These are phyloP conservation scores for Plasmodium sp. DNA, from an alignment of 169 alveolate genomes.

Conservation along the genomic window DNA sequence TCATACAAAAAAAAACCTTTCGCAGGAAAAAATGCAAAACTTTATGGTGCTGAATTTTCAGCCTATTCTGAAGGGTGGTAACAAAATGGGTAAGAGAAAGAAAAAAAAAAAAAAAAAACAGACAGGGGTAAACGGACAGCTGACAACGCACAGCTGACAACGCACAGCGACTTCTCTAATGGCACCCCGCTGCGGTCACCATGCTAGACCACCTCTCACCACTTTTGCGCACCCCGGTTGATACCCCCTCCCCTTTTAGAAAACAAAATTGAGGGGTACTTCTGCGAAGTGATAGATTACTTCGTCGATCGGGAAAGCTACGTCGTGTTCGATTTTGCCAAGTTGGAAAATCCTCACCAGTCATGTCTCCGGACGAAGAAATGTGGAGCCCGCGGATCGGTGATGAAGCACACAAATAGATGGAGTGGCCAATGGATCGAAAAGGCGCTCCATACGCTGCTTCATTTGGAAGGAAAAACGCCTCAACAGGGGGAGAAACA, in stretches of 20 bases:
- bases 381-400: conserved; percentile 68
- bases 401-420: conserved; percentile 5
- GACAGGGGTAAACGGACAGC: too few species aligned
- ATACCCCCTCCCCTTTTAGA: not conserved
- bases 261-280: conserved; percentile 33
- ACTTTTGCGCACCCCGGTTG: not conserved
- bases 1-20: not conserved
- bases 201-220: not conserved
- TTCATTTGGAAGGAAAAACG: not conserved
- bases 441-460: not conserved
- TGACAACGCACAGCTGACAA: not conserved
- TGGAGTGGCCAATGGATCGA: not conserved
- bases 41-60: conserved; percentile 66
- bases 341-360: conserved; percentile 37
- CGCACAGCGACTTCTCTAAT: not conserved
- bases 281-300: conserved; percentile 60
- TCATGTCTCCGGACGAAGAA: conserved; percentile 39
- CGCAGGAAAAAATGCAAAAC: conserved; percentile 44
- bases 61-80: conserved; percentile 14
- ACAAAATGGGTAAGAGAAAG: not conserved
- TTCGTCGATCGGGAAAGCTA: conserved; percentile 53
- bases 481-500: not conserved
- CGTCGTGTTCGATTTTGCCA: conserved; percentile 44
- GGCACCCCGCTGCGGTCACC: not conserved
- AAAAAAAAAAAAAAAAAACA: not conserved